Base-by-base conservation (phyloP, 192 early-diverging fungal genomes). In the Lobulomyces angularis region DNA sequence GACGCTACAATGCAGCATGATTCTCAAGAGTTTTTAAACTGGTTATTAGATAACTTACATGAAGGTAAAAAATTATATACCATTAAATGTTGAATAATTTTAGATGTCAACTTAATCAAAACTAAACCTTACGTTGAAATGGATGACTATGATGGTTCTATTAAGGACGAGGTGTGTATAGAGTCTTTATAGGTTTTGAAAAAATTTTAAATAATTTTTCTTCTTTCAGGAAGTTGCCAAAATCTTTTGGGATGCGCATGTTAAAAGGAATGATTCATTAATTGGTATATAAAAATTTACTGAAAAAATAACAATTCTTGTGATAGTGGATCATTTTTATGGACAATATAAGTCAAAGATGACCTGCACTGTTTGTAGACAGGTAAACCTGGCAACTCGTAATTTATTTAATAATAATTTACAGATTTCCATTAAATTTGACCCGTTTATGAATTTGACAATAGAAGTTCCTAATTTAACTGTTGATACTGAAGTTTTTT, bases 11-110 rank as follows among this genome's bases (percentile, higher is more conserved):
- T n/a, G n/a, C 85, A 88, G 51, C 83, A 84, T 45, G 82, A 90
- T 55, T 83, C 85, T 21, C 85, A 83, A 46, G 87, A 90, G 62
- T 71, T 90, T 8, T 56, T 88, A 29, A 72, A 68, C 11, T 88
- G 78, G 30, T 56, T 90, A 23, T 60, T 90, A 14, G 87, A 90
- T 51, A 83, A 85, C 0, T 51, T 90, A 34, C 87, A 90, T 50
- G 87, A 90, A 48, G n/a, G n/a, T n/a, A n/a, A n/a, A n/a, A n/a
- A n/a, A n/a, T n/a, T n/a, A n/a, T n/a, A n/a, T n/a, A n/a, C n/a
- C n/a, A n/a, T n/a, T n/a, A n/a, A n/a, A n/a, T n/a, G n/a, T n/a
- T n/a, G n/a, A n/a, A n/a, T n/a, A n/a, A n/a, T n/a, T n/a, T n/a
- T n/a, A n/a, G 87, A 90, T 29, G 59, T 90, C 31, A 88, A 90